Percentiles rank a stretch among this genome's conserved stretches.
These are phyloP conservation scores for Gyromitra esculenta DNA, from an alignment of 2,329 filamentous ascomycete species.

Conservation along the genomic window DNA sequence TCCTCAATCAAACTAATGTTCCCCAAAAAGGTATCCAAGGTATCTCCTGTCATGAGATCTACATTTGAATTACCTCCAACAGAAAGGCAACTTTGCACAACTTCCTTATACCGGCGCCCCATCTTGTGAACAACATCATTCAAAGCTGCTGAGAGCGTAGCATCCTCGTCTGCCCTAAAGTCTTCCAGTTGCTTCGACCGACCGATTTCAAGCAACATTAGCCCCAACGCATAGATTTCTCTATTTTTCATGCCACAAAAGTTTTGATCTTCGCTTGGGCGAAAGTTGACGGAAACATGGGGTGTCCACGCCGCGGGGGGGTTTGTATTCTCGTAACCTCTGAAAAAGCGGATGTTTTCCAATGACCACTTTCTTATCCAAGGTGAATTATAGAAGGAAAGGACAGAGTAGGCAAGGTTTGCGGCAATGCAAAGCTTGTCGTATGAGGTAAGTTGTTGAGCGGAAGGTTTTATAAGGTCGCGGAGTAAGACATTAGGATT, in stretches of 20 bases:
- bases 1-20: conserved; percentile 13
- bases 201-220: conserved; percentile 16
- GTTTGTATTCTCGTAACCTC: not conserved
- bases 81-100: not conserved
- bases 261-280: not conserved
- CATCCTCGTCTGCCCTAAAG: not conserved
- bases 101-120: conserved; percentile 1
- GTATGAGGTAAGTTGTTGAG: conserved; percentile 4
- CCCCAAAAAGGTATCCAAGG: not conserved
- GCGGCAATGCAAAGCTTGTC: not conserved
- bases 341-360: conserved; percentile 8
- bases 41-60: conserved; percentile 14
- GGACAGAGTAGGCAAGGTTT: conserved; percentile 10
- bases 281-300: not conserved
- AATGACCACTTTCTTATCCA: conserved; percentile 16
- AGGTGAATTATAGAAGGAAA: conserved; percentile 6
- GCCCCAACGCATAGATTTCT: conserved; percentile 2
- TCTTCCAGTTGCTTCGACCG: not conserved
- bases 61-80: not conserved
- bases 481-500: conserved; percentile 1
- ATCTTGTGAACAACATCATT: conserved; percentile 11
- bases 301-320: conserved; percentile 10
- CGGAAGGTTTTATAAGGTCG: not conserved
- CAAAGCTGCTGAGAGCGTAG: conserved; percentile 1
- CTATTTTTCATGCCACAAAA: conserved; percentile 2